These are phyloP conservation scores for Mycena latifolia DNA, from an alignment of 768 basidiomycete species.

Conservation along the genomic window DNA sequence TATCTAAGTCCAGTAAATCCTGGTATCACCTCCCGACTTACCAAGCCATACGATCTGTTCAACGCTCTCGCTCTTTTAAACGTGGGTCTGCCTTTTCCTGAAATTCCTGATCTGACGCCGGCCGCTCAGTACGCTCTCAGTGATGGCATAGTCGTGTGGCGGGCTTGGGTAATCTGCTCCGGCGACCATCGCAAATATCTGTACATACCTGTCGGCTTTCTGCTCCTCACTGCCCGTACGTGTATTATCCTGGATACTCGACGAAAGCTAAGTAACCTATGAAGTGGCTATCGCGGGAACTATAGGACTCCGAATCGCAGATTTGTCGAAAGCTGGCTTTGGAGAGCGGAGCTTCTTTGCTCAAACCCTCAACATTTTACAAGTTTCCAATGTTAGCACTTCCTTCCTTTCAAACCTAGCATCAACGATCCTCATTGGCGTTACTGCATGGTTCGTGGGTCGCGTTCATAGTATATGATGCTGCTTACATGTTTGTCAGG, in stretches of 20 bases:
- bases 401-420: not conserved
- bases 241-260: not conserved
- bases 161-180: conserved; percentile 28
- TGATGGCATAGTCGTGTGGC: conserved; percentile 28
- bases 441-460: conserved; percentile 3
- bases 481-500: not conserved
- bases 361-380: not conserved
- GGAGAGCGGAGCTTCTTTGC: not conserved
- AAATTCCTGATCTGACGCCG: not conserved
- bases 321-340: not conserved
- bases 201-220: conserved; percentile 10
- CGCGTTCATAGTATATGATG: not conserved
- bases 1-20: not conserved
- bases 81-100: conserved; percentile 2
- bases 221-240: conserved; percentile 21
- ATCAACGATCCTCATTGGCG: not conserved
- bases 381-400: not conserved
- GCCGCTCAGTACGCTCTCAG: conserved; percentile 16
- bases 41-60: conserved; percentile 14
- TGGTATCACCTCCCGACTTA: too few relatives aligned
- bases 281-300: not conserved
- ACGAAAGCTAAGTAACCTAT: not conserved
- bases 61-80: conserved; percentile 20
- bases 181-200: conserved; percentile 10
- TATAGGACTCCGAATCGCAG: not conserved